phyloP scores from a whole-genome alignment of 805 yeast species.

The Ogataea trehalophila region DNA sequence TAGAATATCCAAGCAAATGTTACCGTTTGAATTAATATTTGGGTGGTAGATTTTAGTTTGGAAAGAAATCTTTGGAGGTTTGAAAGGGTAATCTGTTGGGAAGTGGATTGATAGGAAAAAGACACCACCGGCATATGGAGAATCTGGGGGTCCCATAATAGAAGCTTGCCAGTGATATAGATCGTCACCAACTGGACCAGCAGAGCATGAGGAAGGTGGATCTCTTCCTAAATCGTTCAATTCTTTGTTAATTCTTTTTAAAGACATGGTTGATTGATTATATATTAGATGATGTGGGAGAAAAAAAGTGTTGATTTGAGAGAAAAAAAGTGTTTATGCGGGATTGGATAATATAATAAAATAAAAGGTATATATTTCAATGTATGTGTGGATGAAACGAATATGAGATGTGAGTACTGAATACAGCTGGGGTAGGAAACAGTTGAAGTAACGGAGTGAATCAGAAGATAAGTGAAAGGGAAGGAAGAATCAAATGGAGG shows the following conservation, averaged over 20 bases:
- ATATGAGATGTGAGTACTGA: no score
- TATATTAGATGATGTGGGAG: no score
- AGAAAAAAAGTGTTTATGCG: no score
- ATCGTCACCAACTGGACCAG: constrained; percentile 98
- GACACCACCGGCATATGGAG: constrained; percentile 79
- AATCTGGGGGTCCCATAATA: constrained; percentile 97
- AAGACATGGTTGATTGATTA: constrained; percentile 52
- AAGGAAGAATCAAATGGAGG: neutral
- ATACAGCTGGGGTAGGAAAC: no score
- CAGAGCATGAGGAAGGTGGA: constrained; percentile 98
- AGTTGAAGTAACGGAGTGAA: no score
- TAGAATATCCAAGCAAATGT: constrained; percentile 92
- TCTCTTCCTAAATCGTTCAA: constrained; percentile 95
- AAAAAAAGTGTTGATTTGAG: no score
- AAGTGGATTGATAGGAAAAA: constrained; percentile 94
- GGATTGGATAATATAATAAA: no score
- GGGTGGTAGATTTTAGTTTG: constrained; percentile 97
- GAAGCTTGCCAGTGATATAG: constrained; percentile 99
- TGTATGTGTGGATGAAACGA: no score
- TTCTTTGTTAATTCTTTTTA: constrained; percentile 94
- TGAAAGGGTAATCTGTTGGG: constrained; percentile 99
- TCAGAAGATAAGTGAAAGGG: neutral
- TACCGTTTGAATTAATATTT: constrained; percentile 92
- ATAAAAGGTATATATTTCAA: no score
- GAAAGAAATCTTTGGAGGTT: constrained; percentile 92